These are phyloP conservation scores for Globisporangium cederbergense DNA, from an alignment of 352 stramenopile species.

Conservation along the genomic window DNA sequence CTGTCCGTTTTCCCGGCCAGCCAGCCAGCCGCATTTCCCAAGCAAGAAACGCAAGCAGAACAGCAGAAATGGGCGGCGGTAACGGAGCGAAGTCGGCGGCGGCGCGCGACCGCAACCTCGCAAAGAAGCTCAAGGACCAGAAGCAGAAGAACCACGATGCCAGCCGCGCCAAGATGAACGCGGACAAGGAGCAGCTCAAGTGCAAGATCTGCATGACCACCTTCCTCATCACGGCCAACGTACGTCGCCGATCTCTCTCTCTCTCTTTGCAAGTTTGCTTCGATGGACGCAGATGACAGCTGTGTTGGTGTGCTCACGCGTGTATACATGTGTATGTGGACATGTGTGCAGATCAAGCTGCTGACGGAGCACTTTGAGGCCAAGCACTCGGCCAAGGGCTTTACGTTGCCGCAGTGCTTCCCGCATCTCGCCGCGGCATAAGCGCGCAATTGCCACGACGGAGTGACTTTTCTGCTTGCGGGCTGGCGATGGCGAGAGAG, in stretches of 20 bases:
- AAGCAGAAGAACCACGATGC: conserved; percentile 80
- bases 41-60: neutral
- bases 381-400: conserved; percentile 68
- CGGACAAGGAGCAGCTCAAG: conserved; percentile 72
- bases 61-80: conserved; percentile 63
- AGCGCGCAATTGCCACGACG: neutral
- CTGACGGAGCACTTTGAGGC: conserved; percentile 76
- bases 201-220: conserved; percentile 89
- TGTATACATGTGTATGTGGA: neutral
- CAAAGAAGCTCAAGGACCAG: conserved; percentile 83
- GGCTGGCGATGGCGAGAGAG: neutral
- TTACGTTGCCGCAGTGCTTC: conserved; percentile 74
- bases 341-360: conserved; percentile 33
- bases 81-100: conserved; percentile 81
- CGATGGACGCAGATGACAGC: neutral
- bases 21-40: neutral
- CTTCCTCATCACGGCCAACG: conserved; percentile 82
- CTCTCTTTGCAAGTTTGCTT: neutral
- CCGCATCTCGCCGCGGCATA: conserved; percentile 24
- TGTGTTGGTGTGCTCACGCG: neutral
- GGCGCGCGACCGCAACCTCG: conserved; percentile 81
- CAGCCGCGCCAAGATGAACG: conserved; percentile 80
- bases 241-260: conserved; percentile 26
- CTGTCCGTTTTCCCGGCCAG: neutral
- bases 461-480: neutral